Percentiles rank a stretch among this genome's conserved stretches.
These are phyloP conservation scores for Fusarium praegraminearum DNA, from an alignment of 2,329 filamentous ascomycete genomes.

Conservation along the genomic window DNA sequence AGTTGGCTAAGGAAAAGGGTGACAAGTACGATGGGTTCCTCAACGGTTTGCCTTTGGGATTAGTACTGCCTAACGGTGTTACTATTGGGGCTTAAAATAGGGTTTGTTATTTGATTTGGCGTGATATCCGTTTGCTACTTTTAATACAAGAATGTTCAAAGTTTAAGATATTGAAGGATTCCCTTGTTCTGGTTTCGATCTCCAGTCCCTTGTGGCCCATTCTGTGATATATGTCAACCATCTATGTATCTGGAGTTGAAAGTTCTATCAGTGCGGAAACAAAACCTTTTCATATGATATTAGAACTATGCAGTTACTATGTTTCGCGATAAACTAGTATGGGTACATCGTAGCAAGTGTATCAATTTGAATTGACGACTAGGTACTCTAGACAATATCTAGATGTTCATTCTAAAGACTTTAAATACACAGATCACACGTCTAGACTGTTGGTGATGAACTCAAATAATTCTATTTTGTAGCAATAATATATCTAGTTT, in stretches of 20 bases:
- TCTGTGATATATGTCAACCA: no score
- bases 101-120: neutral
- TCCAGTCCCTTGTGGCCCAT: rapidly evolving
- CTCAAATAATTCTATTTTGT: neutral
- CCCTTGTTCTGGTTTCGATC: rapidly evolving
- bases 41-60: slow-evolving; percentile 60
- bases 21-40: slow-evolving; percentile 55
- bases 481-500: slow-evolving; percentile 48
- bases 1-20: slow-evolving; percentile 54
- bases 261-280: no score
- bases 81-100: slow-evolving; percentile 45
- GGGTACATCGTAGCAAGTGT: no score
- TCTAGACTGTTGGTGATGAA: rapidly evolving
- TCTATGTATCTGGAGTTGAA: no score
- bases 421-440: no score
- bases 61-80: slow-evolving; percentile 64
- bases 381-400: no score
- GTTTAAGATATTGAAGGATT: neutral
- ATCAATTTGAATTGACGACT: no score
- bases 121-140: neutral
- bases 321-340: no score
- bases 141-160: neutral
- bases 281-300: no score
- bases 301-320: no score
- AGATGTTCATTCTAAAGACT: no score